Evolutionary conservation across 2,329 filamentous ascomycete genomes (phyloP), one percentile per base, ranked within the genome.

Genomic region (Fusarium tanahbumbuense): DNA sequence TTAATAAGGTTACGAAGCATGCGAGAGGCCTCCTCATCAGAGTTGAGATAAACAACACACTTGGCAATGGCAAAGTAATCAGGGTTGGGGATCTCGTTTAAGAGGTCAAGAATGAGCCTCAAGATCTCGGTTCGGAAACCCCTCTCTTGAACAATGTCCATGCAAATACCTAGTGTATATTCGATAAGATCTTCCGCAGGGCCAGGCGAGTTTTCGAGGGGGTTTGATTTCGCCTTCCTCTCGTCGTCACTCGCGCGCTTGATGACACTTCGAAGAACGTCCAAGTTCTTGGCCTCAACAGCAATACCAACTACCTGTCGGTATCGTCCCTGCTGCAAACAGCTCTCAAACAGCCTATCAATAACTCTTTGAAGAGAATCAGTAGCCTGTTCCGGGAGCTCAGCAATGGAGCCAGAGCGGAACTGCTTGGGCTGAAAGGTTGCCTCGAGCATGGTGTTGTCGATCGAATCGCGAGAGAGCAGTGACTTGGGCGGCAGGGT

Each of bases 1-100:
- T 92, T 87, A 12, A 98, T 91, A 23, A 99, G 87, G 73, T 93
- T 91, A 54, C 88, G 88, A 44, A 99, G 88, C 81, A 99, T 94
- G 68, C 88, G 89, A 12, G 94, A 94, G 0, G 96, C 96, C 84
- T 98, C 92, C 50, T 93, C 91, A 76, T 98, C 92, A 73, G 97
- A 93, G 78, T 97, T 92, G 20, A 99, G 87, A 76, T 98, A 98
- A 40, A 99, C 95, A 30, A 97, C 96, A 76, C 96, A 99, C 81
- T 97, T 97, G 53, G 96, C 95, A 75, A 99, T 98, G 22, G 96
- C 93, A 80, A 99, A 99, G 81, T 97, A 98, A 79, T 99, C 96
- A 0, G 96, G 96, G 64, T 88, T 93, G 3, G 94, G 92, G 59
- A 97, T 96, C 62, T 97, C 93, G 82, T 92, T 97, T 40, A 99